Base-by-base conservation (phyloP, 2,329 filamentous ascomycete species). In the Aspergillus sp. region DNA sequence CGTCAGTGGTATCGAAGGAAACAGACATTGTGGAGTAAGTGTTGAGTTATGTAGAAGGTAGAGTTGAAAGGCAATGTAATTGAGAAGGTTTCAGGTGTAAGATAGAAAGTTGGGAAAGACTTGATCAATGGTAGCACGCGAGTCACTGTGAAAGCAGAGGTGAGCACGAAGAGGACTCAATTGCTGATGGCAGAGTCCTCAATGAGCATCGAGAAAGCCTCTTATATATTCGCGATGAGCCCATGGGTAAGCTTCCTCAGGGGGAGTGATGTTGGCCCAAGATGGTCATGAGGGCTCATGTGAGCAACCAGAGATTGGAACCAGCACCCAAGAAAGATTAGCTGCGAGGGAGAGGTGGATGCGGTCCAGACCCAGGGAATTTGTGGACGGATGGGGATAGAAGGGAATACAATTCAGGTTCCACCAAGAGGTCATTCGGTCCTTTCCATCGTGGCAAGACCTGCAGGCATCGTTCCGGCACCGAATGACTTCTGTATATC, bases 1-100 rank as follows among this genome's bases (percentile, higher is more conserved):
- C 59, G 10, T 68, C 58, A 43, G 62, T 72, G 49, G 69, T 72
- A 64, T 74, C 70, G 45, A 74, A 73, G 55, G 72, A 69, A 65
- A 74, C 72, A 57, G 73, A 74, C 73, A 75, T 75, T 60, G 25
- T 66, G 53, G 30, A 48, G 9, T 23, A 47, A 17, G 41, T 52
- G 36, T 52, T 43, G 23, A 28, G 23, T 47, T n/a, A n/a, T n/a
- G n/a, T n/a, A n/a, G n/a, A 8, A 32, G 6, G 10, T 50, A 19
- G n/a, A 49, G 39, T 50, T 52, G 36, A 55, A 21, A 23, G 23
- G 36, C 23, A 17, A 39, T 19, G 28, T n/a, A 32, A 32, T 23
- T 9, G 19, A 51, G 23, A 28, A 38, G 15, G n/a, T 38, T 10
- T 52, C 17, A 53, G 12, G 43, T 47, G 19, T 17, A 55, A 6